A percentile compares a stretch with the other conserved stretches of the same genome.
phyloP scores from a whole-genome alignment of 208 protist genomes.

The Leishmania major region DNA sequence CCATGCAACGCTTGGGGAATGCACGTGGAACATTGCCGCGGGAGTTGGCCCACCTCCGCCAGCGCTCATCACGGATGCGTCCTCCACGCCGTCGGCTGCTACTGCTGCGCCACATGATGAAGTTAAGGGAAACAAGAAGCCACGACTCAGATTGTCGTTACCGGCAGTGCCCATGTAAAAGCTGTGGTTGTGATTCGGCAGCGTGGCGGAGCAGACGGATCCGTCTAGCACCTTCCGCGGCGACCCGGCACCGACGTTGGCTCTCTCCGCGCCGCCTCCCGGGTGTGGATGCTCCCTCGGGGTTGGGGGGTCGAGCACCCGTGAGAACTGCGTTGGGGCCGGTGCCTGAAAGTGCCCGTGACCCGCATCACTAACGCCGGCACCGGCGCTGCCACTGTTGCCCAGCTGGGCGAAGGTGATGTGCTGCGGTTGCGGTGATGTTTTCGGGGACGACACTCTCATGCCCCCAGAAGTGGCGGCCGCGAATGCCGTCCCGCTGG shows the following conservation, averaged over 20 bases:
- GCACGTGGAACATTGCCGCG: background rate
- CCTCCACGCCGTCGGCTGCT: background rate
- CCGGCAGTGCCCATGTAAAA: conserved; percentile 38
- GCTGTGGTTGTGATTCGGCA: conserved; percentile 23
- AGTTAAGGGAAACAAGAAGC: conserved; percentile 37
- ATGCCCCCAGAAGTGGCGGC: background rate
- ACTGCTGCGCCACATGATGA: background rate
- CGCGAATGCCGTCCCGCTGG: background rate
- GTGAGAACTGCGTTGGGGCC: background rate
- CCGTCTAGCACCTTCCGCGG: background rate
- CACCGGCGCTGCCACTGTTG: background rate
- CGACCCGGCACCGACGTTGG: background rate
- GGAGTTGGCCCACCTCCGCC: background rate
- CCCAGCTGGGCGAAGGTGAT: background rate
- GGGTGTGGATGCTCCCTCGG: background rate
- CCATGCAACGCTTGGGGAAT: background rate
- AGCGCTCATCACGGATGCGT: background rate
- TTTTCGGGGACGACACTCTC: background rate
- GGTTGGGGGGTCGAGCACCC: background rate
- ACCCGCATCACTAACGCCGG: background rate
- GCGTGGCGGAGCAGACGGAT: background rate
- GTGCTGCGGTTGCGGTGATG: background rate
- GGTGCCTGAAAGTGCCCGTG: background rate
- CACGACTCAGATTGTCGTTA: conserved; percentile 35
- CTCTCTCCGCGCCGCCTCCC: background rate